Percentiles rank a stretch among this genome's conserved stretches.
These are phyloP conservation scores for Sesbania bispinosa DNA, from an alignment of 306 rosid species.

Conservation along the genomic window DNA sequence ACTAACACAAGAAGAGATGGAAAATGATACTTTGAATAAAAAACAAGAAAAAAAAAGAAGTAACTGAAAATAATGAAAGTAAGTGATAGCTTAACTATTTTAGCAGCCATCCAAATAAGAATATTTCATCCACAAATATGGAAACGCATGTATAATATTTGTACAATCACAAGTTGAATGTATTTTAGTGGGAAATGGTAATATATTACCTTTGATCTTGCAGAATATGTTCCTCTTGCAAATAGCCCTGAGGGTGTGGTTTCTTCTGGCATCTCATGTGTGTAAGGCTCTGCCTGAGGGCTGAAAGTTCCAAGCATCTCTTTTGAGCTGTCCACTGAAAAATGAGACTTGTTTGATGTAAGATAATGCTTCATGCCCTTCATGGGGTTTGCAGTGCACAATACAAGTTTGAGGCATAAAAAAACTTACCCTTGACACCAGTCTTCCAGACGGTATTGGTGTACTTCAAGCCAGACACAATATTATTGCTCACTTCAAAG, in stretches of 20 bases:
- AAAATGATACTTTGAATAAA: too few relatives aligned
- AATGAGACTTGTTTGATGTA: background rate
- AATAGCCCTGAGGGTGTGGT: conserved; percentile 84
- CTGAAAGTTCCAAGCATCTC: conserved; percentile 96
- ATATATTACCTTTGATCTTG: conserved; percentile 62
- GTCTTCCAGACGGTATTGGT: conserved; percentile 89
- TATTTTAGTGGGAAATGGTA: too few relatives aligned
- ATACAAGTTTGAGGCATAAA: too few relatives aligned
- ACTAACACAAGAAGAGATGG: too few relatives aligned
- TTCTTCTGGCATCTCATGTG: conserved; percentile 82
- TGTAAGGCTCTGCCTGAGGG: conserved; percentile 79
- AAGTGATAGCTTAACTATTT: too few relatives aligned
- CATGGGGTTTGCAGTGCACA: background rate
- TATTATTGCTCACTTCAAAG: conserved; percentile 74
- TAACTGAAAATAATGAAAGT: too few relatives aligned
- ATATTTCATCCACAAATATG: too few relatives aligned
- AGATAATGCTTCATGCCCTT: background rate
- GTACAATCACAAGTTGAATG: too few relatives aligned
- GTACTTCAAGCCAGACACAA: conserved; percentile 89
- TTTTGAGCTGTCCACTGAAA: conserved; percentile 75
- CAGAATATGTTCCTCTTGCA: conserved; percentile 88
- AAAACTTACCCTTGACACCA: conserved; percentile 66
- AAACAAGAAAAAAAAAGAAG: too few relatives aligned
- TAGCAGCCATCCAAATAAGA: too few relatives aligned
- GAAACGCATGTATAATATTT: too few relatives aligned